A percentile compares a stretch with the other conserved stretches of the same genome.
These are phyloP conservation scores for Pyrus pyrifolia DNA, from an alignment of 306 rosid species.

Conservation along the genomic window DNA sequence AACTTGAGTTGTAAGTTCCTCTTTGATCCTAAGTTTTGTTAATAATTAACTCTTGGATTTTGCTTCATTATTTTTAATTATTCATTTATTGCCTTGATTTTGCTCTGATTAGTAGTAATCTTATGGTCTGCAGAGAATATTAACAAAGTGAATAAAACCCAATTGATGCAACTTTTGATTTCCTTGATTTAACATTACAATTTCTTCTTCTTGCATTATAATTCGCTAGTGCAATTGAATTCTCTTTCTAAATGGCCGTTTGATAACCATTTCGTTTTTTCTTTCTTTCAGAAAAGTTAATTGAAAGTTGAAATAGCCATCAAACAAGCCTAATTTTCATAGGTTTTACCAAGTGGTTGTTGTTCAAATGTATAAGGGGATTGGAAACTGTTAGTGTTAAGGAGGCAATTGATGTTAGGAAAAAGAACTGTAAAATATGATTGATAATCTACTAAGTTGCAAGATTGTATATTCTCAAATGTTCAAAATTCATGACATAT, in stretches of 20 bases:
- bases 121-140: background rate
- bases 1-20: background rate
- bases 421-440: background rate
- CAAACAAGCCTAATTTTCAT: background rate
- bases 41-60: background rate
- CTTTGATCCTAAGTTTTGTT: background rate
- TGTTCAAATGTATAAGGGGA: background rate
- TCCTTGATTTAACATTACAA: background rate
- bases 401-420: background rate
- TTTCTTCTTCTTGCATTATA: background rate
- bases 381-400: background rate
- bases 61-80: background rate
- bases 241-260: background rate
- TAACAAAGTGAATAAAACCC: background rate
- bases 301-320: no score
- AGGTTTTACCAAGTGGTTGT: no score
- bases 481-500: background rate
- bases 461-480: background rate
- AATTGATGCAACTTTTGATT: background rate
- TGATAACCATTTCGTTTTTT: no score
- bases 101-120: background rate
- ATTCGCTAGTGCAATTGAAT: background rate
- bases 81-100: background rate
- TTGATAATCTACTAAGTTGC: background rate
- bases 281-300: no score